These are phyloP conservation scores for Alternaria brassicae DNA, from an alignment of 2,329 filamentous ascomycete genomes.

Conservation along the genomic window DNA sequence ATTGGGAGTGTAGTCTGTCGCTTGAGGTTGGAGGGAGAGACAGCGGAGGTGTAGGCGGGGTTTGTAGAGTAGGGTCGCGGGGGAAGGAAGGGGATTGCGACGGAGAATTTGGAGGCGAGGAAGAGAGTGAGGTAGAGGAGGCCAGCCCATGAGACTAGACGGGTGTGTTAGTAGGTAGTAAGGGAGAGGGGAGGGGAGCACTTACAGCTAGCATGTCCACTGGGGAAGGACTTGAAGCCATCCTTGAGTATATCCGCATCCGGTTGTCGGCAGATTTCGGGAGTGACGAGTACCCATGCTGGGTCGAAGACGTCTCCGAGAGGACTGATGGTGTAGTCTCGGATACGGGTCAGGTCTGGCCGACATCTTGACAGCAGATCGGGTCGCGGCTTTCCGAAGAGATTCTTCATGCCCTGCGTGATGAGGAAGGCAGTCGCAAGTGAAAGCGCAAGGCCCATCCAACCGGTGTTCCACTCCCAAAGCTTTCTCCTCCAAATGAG, in stretches of 20 bases:
- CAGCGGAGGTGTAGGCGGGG: conserved; percentile 57
- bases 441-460: conserved; percentile 80
- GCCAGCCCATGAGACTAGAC: conserved; percentile 72
- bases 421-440: conserved; percentile 78
- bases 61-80: conserved; percentile 58
- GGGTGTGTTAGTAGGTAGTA: background rate
- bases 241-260: conserved; percentile 71
- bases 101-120: conserved; percentile 81
- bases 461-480: conserved; percentile 89
- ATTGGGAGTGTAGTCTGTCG: conserved; percentile 30
- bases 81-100: conserved; percentile 74
- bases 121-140: conserved; percentile 87
- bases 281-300: conserved; percentile 74
- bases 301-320: conserved; percentile 56
- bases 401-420: conserved; percentile 83
- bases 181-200: conserved; percentile 10
- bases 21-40: conserved; percentile 46
- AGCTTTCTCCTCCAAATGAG: conserved; percentile 81
- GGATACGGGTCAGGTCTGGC: conserved; percentile 70
- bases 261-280: conserved; percentile 74
- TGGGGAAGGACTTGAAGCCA: conserved; percentile 85
- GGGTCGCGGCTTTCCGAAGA: conserved; percentile 70
- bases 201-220: conserved; percentile 74
- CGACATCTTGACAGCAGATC: conserved; percentile 74
- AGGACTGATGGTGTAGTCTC: conserved; percentile 67